Evolutionary conservation across 2,329 filamentous ascomycete species (phyloP), one percentile per base, ranked within the genome.

Genomic region (Claviceps pazoutovae): DNA sequence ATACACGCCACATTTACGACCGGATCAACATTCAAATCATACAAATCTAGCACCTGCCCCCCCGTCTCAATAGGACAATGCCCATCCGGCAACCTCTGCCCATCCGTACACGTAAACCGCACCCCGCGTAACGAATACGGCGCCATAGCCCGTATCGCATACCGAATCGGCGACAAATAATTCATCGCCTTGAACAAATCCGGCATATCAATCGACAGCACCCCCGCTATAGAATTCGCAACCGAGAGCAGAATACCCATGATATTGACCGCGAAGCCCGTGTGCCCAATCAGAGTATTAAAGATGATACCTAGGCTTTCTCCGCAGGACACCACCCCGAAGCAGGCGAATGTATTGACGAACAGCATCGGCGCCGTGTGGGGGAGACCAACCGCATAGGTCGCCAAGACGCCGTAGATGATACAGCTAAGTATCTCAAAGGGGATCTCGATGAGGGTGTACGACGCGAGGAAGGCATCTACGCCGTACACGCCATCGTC

Each of bases 231-330:
- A 60, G 81, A 76, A 58, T 83, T 83, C 0, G 84, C 81, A 7
- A 90, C 76, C 0, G 80, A 82, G 3, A 90, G 71, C 17, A 89
- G 71, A 43, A 87, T 75, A 1, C 77, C 81, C 56, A 83, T 87
- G 52, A 87, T 67, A 58, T 86, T 88, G 53, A 89, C 79, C 0
- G 84, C 83, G 62, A 89, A 89, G 2, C 86, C 86, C 0, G 83
- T 85, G 61, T 89, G 84, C 7, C 63, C 65, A 62, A 88, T 86
- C 8, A 89, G 68, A 0, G 84, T 88, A 67, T 88, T 88, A 71
- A 89, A 89, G 68, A 88, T 80, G 61, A 90, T 88, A 1, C 86
- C 85, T 1, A 89, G 61, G 50, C 80, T 84, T 69, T 89, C 86
- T 26, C 86, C 86, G 59, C 83, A 88, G 51, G 73, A 83, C 16